Base-by-base conservation (phyloP, 179 eudicot species). In the Beta lomatogona region DNA sequence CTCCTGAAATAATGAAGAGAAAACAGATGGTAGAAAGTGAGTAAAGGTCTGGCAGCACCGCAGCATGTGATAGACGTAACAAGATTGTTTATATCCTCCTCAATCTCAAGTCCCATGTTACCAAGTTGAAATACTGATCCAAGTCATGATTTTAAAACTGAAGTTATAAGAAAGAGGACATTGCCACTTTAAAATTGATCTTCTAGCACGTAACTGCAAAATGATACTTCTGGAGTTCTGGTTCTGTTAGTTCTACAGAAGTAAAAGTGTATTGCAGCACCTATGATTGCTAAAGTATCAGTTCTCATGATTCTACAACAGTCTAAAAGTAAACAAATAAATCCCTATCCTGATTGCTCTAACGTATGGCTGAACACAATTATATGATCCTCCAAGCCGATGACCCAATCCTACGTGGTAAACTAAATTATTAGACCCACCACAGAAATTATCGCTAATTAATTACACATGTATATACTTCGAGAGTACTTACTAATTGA, bases 1-100 rank as follows among this genome's bases (percentile, higher is more conserved):
- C 85, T 91, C 94, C 99, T 95, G 91, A 68, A 36, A 77, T 36
- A 70, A 75, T 19, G 13, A 79, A 59, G 75, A 80, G 81, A 9
- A 59, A 58, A 68, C 16, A 21, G 55, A 57, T 69, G 13, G n/a
- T 76, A 61, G 22, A 44, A 50, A 60, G 19, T 75, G 82, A 79
- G 25, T 60, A 85, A 55, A 36, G 41, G 41, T 28, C 31, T 28
- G 31, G 41, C 22, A 76, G 67, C 80, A 73, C 36, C 60, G 8
- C 12, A 48, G 52, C 16, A 64, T 25, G 66, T 22, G 14, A 31
- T 5, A 19, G 0, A 74, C 61, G 59, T 15, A 61, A 1, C 36
- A 41, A 4, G 44, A 25, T 5, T 22, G 25, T 9, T 15, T 46
- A 58, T 18, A 79, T 71, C 73, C 61, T 41, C 76, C 48, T 54